Conservation (phyloP, 352 stramenopile genomes). For the Pilasporangium apinafurcum region DNA sequence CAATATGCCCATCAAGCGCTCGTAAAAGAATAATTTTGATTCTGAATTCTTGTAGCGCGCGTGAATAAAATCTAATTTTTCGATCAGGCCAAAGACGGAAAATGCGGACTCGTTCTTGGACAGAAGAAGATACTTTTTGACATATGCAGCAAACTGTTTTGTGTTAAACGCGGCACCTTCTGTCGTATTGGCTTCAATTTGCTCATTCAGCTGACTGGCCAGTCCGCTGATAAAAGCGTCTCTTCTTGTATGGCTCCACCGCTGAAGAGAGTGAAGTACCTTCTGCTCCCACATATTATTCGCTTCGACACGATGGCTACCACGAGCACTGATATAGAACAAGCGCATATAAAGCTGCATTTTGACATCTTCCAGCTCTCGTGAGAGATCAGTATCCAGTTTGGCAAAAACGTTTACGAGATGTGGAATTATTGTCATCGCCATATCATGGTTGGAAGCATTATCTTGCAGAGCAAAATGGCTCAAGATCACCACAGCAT, state of each 20-base stretch:
- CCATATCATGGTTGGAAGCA: slow-evolving; percentile 23
- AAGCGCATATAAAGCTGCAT: slow-evolving; percentile 43
- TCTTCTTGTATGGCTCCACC: slow-evolving; percentile 27
- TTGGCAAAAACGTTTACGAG: slow-evolving; percentile 54
- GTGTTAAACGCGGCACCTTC: slow-evolving; percentile 27
- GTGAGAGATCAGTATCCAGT: slow-evolving; percentile 25
- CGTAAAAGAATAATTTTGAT: slow-evolving; percentile 24
- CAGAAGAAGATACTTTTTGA: slow-evolving; percentile 43
- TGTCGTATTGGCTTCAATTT: slow-evolving; percentile 25
- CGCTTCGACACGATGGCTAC: slow-evolving; percentile 42
- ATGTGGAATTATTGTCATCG: slow-evolving; percentile 54
- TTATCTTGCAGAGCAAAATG: slow-evolving; percentile 54
- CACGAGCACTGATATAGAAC: slow-evolving; percentile 52
- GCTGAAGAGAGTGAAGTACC: slow-evolving; percentile 23
- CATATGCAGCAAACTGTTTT: slow-evolving; percentile 41
- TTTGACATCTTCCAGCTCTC: slow-evolving; percentile 49
- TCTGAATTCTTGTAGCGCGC: slow-evolving; percentile 12
- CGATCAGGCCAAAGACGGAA: slow-evolving; percentile 18
- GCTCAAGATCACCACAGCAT: slow-evolving; percentile 64
- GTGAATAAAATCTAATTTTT: slow-evolving; percentile 48
- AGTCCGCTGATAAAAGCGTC: slow-evolving; percentile 40
- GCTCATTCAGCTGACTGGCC: slow-evolving; percentile 39
- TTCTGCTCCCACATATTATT: slow-evolving; percentile 37
- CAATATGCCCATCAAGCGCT: slow-evolving; percentile 42
- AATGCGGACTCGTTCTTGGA: slow-evolving; percentile 23